Percentiles rank a stretch among this genome's conserved stretches.
These are phyloP conservation scores for Lithocarpus polystachyus DNA, from an alignment of 306 rosid genomes.

Conservation along the genomic window DNA sequence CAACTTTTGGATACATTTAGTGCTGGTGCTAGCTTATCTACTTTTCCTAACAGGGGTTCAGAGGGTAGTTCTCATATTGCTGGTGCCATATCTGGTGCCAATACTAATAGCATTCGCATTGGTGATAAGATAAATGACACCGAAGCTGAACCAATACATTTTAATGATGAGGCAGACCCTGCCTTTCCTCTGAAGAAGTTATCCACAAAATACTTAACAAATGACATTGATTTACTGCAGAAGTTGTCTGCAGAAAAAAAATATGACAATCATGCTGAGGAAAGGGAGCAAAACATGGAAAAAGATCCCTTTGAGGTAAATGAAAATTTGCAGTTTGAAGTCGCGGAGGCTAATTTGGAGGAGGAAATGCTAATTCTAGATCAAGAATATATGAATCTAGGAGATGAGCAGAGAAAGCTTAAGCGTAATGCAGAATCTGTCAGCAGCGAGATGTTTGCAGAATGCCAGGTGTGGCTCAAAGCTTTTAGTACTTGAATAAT, in stretches of 20 bases:
- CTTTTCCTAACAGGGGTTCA: slow-evolving; percentile 2
- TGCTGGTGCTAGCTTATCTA: slow-evolving; percentile 26
- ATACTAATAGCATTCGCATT: slow-evolving; percentile 20
- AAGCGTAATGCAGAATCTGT: slow-evolving; percentile 92
- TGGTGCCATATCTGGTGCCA: slow-evolving; percentile 5
- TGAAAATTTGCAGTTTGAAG: slow-evolving; percentile 34
- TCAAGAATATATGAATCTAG: slow-evolving; percentile 61
- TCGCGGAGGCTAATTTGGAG: slow-evolving; percentile 45
- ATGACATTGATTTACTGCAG: slow-evolving; percentile 18
- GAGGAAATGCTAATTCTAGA: slow-evolving; percentile 68
- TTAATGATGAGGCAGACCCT: slow-evolving; percentile 28
- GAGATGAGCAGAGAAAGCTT: slow-evolving; percentile 71
- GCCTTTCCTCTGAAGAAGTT: slow-evolving; percentile 26
- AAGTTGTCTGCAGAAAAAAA: slow-evolving; percentile 32
- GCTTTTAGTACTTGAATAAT: not conserved
- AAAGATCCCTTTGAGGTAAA: slow-evolving; percentile 22
- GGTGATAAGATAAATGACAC: slow-evolving; percentile 31
- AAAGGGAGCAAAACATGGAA: slow-evolving; percentile 27
- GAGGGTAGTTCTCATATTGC: slow-evolving; percentile 17
- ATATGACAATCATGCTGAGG: slow-evolving; percentile 20
- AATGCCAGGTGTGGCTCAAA: slow-evolving; percentile 75
- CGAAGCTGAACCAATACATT: slow-evolving; percentile 33
- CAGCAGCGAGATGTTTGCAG: slow-evolving; percentile 79
- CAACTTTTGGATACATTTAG: slow-evolving; percentile 30
- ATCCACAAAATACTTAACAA: slow-evolving; percentile 26